A percentile compares a stretch with the other conserved stretches of the same genome.
Evolutionary conservation across 345 rosid genomes (phyloP).

Genomic region (Boechera divaricarpa): DNA sequence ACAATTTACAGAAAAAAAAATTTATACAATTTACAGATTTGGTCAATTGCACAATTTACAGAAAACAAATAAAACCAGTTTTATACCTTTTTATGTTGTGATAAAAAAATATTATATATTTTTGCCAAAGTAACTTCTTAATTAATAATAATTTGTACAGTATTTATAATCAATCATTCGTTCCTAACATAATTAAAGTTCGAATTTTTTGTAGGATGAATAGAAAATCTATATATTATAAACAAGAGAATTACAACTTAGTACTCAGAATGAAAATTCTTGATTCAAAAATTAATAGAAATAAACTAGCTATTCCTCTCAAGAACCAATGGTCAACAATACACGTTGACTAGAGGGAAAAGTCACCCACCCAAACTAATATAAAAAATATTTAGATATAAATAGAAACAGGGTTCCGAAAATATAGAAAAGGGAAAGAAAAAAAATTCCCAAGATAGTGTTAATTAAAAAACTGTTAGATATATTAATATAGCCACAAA

Average conservation of each 20-base stretch:
- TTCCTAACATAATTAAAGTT: background rate
- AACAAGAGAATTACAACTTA: background rate
- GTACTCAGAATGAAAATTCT: background rate
- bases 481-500: constrained; percentile 34
- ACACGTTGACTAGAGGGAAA: constrained; percentile 42
- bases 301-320: constrained; percentile 40
- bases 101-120: no score
- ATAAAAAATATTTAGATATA: background rate
- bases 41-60: background rate
- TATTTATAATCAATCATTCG: background rate
- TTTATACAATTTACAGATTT: no score
- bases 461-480: constrained; percentile 34
- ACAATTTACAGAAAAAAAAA: background rate
- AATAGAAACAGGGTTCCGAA: constrained; percentile 16
- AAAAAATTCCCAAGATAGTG: constrained; percentile 12
- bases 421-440: background rate
- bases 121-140: background rate
- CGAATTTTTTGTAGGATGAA: background rate
- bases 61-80: background rate
- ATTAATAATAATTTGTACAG: background rate
- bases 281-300: constrained; percentile 20
- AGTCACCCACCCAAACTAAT: constrained; percentile 38
- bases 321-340: constrained; percentile 41
- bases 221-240: background rate
- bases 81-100: no score